Base-by-base conservation (phyloP, 2,329 filamentous ascomycete genomes). In the Neurospora sp. region DNA sequence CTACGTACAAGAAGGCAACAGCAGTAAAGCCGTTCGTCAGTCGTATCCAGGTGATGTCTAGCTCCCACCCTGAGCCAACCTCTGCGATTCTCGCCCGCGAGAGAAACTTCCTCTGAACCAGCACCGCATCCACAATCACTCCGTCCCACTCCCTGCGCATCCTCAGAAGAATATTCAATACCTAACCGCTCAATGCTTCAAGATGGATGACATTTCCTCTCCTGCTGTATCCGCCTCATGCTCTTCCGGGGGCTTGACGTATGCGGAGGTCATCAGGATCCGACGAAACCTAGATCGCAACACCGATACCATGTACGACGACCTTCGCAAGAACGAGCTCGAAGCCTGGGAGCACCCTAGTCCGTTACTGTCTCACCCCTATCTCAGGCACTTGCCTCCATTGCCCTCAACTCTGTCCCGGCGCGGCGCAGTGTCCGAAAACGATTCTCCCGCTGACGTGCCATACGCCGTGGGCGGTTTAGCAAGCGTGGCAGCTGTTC, bases 401-500 rank as follows among this genome's bases (percentile, higher is more conserved):
- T 33, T 62, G 7, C 23, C 52, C 52, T 62, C 52, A 33, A 33
- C 52, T 17, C 52, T 62, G 0, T 33, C 52, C 15, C 52, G 52
- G 15, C 52, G 52, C 23, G 52, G 52, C 13, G 1, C 52, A 17
- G 52, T 62, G 13, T 62, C 52, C 13, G 52, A 62, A 33, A 62
- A 62, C 23, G 23, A 62, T 58, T 58, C 13, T 28, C 46, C 13
- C 46, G 46, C 23, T 33, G 46, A 58, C 13, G 7, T 4, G 23
- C 13, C 46, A 33, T 58, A 58, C 3, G 23, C 13, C 3, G 46
- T 33, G 23, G 46, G 46, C 23, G 46, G 46, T 58, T 17, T 74
- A 66, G 72, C 66, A 10, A 71, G 43, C 13, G 62, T 73, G 19
- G 73, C 70, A 11, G 71, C 72, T 4, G 68, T 70, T 17, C 71